Percentiles rank a stretch among this genome's conserved stretches.
phyloP scores from a whole-genome alignment of 2,329 filamentous ascomycete species.

The Trichoderma atrobrunneum region DNA sequence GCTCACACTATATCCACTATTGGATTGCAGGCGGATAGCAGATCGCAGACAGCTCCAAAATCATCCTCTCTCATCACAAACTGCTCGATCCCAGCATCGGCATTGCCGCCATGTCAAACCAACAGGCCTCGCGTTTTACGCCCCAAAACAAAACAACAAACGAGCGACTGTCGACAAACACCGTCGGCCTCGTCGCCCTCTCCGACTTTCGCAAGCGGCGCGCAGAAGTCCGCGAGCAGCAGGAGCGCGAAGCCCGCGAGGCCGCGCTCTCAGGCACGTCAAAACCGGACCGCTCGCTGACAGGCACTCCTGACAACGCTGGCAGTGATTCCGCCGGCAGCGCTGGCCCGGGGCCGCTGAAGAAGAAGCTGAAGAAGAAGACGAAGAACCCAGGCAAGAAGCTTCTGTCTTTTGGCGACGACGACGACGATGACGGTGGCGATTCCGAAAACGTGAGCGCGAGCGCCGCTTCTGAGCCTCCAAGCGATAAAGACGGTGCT shows the following conservation, averaged over 20 bases:
- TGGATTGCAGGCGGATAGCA: not conserved
- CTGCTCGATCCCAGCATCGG: constrained; percentile 27
- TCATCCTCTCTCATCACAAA: not conserved
- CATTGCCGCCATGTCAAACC: constrained; percentile 17
- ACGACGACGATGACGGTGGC: constrained; percentile 64
- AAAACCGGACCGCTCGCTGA: constrained; percentile 49
- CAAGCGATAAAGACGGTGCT: constrained; percentile 18
- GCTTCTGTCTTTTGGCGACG: constrained; percentile 63
- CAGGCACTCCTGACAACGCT: constrained; percentile 46
- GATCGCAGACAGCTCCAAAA: not conserved
- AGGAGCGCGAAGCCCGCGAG: constrained; percentile 76
- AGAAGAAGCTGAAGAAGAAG: constrained; percentile 29
- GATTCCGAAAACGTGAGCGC: constrained; percentile 39
- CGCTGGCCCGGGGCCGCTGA: constrained; percentile 27
- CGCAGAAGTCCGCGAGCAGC: constrained; percentile 88
- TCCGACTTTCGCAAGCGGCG: constrained; percentile 95
- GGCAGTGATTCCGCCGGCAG: constrained; percentile 34
- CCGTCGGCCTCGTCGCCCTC: constrained; percentile 85
- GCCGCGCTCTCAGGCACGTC: constrained; percentile 46
- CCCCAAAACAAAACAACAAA: constrained; percentile 73
- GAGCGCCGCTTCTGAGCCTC: constrained; percentile 20
- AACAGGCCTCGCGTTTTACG: constrained; percentile 61
- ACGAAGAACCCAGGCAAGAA: constrained; percentile 45
- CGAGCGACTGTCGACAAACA: constrained; percentile 79
- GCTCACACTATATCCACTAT: not conserved